A percentile compares a stretch with the other conserved stretches of the same genome.
Conservation (phyloP, 495 filamentous ascomycete genomes). For the Aspergillus conjunctus region DNA sequence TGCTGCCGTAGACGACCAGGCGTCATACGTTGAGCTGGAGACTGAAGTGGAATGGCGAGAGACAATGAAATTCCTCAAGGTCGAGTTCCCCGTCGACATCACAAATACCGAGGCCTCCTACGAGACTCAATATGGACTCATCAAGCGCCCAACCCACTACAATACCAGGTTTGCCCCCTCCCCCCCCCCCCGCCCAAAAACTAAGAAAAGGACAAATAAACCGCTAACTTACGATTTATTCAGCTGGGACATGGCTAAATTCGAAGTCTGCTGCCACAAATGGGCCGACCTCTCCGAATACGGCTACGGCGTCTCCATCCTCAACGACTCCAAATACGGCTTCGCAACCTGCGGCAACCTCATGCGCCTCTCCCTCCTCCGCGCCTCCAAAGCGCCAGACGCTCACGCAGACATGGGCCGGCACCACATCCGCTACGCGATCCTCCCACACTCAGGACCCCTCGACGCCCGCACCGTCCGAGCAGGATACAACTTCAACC, state of each 20-base stretch:
- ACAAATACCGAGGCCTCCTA: conserved; percentile 92
- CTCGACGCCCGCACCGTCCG: conserved; percentile 74
- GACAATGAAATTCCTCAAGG: conserved; percentile 96
- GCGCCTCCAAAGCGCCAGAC: conserved; percentile 94
- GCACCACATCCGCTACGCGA: conserved; percentile 87
- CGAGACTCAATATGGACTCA: conserved; percentile 90
- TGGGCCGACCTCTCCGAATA: conserved; percentile 96
- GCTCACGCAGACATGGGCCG: conserved; percentile 95
- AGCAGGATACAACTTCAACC: conserved; percentile 88
- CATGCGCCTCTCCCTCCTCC: conserved; percentile 88
- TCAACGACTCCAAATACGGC: conserved; percentile 96
- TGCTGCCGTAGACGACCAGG: conserved; percentile 62
- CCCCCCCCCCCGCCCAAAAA: neutral
- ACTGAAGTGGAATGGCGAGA: conserved; percentile 92
- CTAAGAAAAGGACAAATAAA: neutral
- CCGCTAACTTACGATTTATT: conserved; percentile 15
- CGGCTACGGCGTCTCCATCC: conserved; percentile 87
- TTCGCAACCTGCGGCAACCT: conserved; percentile 89
- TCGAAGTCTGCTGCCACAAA: conserved; percentile 97
- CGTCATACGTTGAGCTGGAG: conserved; percentile 73
- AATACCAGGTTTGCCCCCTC: conserved; percentile 66
- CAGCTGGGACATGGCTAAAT: conserved; percentile 98
- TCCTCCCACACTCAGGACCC: conserved; percentile 77
- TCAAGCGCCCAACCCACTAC: conserved; percentile 89
- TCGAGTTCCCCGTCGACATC: conserved; percentile 95